Conservation (phyloP, 768 basidiomycete species). For the Gautieria morchelliformis region DNA sequence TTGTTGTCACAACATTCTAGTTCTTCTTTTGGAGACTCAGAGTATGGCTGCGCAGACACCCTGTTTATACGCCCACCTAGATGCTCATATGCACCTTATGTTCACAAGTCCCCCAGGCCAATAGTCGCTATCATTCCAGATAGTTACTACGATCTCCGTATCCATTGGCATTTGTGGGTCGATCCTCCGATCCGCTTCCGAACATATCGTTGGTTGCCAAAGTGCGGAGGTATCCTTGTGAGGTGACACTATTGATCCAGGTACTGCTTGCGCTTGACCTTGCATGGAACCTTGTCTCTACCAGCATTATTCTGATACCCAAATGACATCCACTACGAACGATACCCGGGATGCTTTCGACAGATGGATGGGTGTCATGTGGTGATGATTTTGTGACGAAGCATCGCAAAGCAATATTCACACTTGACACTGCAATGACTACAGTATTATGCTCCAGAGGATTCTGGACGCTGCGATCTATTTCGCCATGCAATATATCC, state of each 20-base stretch:
- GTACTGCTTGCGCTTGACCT: too few relatives aligned
- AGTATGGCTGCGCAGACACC: background rate
- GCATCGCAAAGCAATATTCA: background rate
- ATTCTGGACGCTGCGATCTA: background rate
- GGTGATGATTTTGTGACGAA: background rate
- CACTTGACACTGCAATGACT: background rate
- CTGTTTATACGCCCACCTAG: conserved; percentile 5
- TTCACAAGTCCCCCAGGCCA: background rate
- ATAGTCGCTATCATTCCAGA: too few relatives aligned
- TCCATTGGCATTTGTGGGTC: too few relatives aligned
- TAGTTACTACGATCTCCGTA: too few relatives aligned
- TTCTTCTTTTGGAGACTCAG: background rate
- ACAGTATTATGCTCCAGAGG: background rate
- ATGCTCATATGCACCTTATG: conserved; percentile 1
- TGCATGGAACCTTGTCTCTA: background rate
- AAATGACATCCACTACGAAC: background rate
- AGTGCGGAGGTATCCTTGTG: too few relatives aligned
- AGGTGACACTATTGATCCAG: too few relatives aligned
- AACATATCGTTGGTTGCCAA: too few relatives aligned
- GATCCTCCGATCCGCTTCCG: too few relatives aligned
- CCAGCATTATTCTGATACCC: background rate
- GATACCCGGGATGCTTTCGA: too few relatives aligned
- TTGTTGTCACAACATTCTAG: background rate
- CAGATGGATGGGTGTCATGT: background rate
- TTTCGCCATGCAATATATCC: background rate